These are phyloP conservation scores for Zygosaccharomyces siamensis DNA, from an alignment of 805 yeast genomes.

Conservation along the genomic window DNA sequence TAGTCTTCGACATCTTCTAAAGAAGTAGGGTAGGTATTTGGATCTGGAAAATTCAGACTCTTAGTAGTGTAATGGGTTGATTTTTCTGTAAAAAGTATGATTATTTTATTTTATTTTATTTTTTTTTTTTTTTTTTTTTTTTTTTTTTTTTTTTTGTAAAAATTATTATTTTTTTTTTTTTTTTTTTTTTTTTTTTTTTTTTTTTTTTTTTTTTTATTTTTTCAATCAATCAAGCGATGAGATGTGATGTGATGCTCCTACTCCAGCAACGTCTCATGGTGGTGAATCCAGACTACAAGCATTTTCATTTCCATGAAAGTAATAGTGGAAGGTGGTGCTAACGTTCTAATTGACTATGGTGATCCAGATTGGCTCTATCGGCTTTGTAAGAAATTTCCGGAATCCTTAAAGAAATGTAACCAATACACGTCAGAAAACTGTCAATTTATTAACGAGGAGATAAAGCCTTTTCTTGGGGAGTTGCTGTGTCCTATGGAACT, in stretches of 20 bases:
- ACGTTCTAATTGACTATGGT: constrained; percentile 20
- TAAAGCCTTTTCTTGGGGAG: constrained; percentile 15
- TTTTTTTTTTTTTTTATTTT: neutral
- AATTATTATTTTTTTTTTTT: neutral
- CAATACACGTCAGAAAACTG: constrained; percentile 20
- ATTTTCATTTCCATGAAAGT: constrained; percentile 14
- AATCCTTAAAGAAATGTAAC: constrained; percentile 21
- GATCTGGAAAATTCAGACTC: no score
- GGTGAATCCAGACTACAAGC: no score
- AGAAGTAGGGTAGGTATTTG: no score
- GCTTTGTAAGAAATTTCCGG: constrained; percentile 21
- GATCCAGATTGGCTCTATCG: constrained; percentile 19
- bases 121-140: no score
- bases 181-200: no score
- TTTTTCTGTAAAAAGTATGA: no score
- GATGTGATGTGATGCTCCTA: no score
- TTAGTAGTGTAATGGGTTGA: no score
- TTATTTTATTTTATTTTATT: neutral
- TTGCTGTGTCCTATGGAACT: constrained; percentile 17
- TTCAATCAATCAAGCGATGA: constrained; percentile 1
- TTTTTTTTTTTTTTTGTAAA: constrained; percentile 1
- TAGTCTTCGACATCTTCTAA: constrained; percentile 34
- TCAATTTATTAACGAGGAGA: constrained; percentile 12
- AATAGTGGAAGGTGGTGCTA: constrained; percentile 29
- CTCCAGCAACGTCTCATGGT: no score